Evolutionary conservation across 352 stramenopile species (phyloP).

Genomic region (Phytophthora idaei): DNA sequence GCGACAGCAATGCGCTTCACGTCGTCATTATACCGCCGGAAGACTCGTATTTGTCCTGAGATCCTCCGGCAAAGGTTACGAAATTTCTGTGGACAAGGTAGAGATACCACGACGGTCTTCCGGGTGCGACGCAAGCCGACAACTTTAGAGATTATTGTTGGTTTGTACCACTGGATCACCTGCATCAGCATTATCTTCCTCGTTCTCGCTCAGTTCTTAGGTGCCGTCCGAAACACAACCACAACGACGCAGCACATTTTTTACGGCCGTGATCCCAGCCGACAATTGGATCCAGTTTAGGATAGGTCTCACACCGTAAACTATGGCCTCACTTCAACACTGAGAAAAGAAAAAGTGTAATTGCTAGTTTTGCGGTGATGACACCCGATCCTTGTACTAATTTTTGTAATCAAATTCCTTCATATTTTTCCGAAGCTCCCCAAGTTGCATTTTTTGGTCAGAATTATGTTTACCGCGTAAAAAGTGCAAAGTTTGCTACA

Average conservation of each 20-base stretch:
- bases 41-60: constrained; percentile 1
- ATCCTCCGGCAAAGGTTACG: background rate
- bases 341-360: background rate
- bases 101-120: background rate
- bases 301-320: no score
- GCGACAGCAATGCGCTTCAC: background rate
- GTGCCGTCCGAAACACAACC: constrained; percentile 27
- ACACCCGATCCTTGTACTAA: background rate
- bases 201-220: constrained; percentile 40
- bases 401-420: background rate
- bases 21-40: background rate
- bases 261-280: constrained; percentile 18
- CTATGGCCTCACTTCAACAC: no score
- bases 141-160: background rate
- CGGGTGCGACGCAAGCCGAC: constrained; percentile 1
- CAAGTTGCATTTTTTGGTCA: background rate
- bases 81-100: background rate
- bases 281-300: no score
- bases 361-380: background rate
- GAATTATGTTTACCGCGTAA: background rate
- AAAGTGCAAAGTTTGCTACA: no score
- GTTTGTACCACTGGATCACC: constrained; percentile 38
- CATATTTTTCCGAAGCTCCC: background rate
- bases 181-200: constrained; percentile 37
- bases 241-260: background rate